Evolutionary conservation across 2,329 filamentous ascomycete species (phyloP).

Genomic region (Didymella glomerata): DNA sequence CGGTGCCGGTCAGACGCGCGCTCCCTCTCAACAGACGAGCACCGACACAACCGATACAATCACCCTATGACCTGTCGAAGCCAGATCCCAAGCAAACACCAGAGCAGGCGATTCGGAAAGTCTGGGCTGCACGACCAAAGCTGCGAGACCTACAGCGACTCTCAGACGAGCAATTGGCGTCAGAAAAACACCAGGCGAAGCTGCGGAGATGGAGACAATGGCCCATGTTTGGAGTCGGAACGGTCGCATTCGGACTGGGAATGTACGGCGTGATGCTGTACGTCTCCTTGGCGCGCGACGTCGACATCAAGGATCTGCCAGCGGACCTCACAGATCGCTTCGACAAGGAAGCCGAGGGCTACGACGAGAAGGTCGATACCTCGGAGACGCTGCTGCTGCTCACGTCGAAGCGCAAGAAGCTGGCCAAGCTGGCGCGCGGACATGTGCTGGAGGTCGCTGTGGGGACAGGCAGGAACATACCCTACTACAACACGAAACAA

Average conservation of each 20-base stretch:
- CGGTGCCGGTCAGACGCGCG: constrained; percentile 31
- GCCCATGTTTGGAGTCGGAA: constrained; percentile 43
- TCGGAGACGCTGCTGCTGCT: constrained; percentile 56
- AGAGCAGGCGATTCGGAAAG: constrained; percentile 28
- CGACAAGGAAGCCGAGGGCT: constrained; percentile 55
- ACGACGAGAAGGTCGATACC: constrained; percentile 58
- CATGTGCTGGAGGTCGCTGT: constrained; percentile 60
- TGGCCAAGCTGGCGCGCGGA: constrained; percentile 54
- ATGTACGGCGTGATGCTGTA: constrained; percentile 53
- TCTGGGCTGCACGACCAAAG: constrained; percentile 39
- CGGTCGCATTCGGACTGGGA: constrained; percentile 52
- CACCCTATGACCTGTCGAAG: constrained; percentile 23
- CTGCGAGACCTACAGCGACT: constrained; percentile 36
- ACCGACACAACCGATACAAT: constrained; percentile 26
- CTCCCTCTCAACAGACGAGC: constrained; percentile 29
- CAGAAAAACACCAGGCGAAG: constrained; percentile 38
- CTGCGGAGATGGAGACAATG: constrained; percentile 43
- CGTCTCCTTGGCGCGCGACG: constrained; percentile 38
- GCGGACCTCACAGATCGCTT: constrained; percentile 57
- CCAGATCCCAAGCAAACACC: constrained; percentile 28
- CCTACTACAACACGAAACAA: constrained; percentile 54
- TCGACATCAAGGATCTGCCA: constrained; percentile 41
- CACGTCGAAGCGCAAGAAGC: constrained; percentile 50
- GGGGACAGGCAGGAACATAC: constrained; percentile 59
- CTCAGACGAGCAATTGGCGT: constrained; percentile 40